Conservation (phyloP, 345 rosid genomes). For the Salix caprea region DNA sequence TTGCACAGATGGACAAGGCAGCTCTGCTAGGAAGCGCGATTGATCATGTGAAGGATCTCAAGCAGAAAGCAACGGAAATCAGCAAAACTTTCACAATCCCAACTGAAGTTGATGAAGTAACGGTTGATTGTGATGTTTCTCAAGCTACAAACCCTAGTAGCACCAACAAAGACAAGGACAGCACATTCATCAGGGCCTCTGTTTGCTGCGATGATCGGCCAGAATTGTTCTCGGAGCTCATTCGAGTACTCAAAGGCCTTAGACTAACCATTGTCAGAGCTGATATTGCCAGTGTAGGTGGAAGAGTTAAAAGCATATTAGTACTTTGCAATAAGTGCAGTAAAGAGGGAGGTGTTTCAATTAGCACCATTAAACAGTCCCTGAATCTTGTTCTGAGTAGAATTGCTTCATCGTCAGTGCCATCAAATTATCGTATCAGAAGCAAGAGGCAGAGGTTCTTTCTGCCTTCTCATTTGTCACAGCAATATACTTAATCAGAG, state of each 20-base stretch:
- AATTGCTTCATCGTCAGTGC: constrained; percentile 41
- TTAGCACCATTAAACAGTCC: constrained; percentile 46
- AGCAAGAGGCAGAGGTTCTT: constrained; percentile 91
- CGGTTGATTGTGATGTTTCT: constrained; percentile 37
- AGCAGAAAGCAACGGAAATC: constrained; percentile 52
- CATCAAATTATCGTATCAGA: constrained; percentile 51
- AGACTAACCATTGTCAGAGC: constrained; percentile 49
- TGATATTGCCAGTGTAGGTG: constrained; percentile 65
- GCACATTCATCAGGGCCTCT: constrained; percentile 48
- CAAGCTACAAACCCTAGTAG: constrained; percentile 9
- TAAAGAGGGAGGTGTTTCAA: constrained; percentile 20
- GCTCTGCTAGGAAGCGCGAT: constrained; percentile 69
- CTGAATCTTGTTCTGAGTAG: constrained; percentile 38
- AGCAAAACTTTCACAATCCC: constrained; percentile 48
- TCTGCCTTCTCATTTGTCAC: constrained; percentile 40
- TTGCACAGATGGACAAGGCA: constrained; percentile 83
- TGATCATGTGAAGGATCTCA: constrained; percentile 70
- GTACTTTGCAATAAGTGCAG: constrained; percentile 38
- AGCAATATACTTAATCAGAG: neutral
- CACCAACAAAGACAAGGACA: constrained; percentile 4
- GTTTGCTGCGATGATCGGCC: constrained; percentile 86
- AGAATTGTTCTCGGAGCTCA: constrained; percentile 62
- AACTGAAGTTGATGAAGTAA: constrained; percentile 68
- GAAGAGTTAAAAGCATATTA: constrained; percentile 58
- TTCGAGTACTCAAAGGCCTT: constrained; percentile 46